Percentiles rank a stretch among this genome's conserved stretches.
phyloP scores from a whole-genome alignment of 768 basidiomycete genomes.

The Mycena alexandri region DNA sequence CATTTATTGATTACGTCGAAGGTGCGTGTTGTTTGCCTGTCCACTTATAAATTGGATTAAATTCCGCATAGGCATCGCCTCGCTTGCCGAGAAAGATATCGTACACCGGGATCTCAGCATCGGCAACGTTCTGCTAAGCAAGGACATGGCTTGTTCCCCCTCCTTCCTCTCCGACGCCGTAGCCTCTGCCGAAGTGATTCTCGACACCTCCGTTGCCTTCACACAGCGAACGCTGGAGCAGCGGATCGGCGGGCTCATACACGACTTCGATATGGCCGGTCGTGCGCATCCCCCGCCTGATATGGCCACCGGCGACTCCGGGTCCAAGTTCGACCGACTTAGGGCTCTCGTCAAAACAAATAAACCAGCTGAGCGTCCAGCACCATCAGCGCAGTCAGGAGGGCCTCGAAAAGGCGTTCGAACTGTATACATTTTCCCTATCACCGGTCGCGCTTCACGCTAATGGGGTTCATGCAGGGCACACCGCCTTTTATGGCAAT shows the following conservation, averaged over 20 bases:
- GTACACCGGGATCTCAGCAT: constrained; percentile 24
- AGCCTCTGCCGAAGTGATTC: constrained; percentile 6
- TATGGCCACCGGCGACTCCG: background rate
- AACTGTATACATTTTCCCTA: constrained; percentile 9
- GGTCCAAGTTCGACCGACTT: background rate
- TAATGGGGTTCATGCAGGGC: constrained; percentile 26
- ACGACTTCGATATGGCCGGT: constrained; percentile 30
- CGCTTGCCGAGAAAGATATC: constrained; percentile 15
- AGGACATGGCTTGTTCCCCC: constrained; percentile 11
- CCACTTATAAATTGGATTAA: constrained; percentile 4
- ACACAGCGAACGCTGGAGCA: constrained; percentile 19
- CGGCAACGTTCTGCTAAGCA: constrained; percentile 20
- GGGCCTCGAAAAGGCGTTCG: constrained; percentile 15
- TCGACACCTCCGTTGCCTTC: constrained; percentile 10
- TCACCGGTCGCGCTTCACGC: constrained; percentile 19
- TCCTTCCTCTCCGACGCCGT: constrained; percentile 21
- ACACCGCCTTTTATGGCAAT: constrained; percentile 28
- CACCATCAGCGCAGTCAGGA: background rate
- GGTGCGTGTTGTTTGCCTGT: constrained; percentile 18
- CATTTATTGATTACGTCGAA: constrained; percentile 15
- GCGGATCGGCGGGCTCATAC: constrained; percentile 14
- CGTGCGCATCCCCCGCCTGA: constrained; percentile 1
- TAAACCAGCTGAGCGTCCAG: background rate
- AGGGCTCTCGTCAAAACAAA: background rate
- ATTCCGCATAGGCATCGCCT: constrained; percentile 12